Conservation (phyloP, 208 protist species). For the Trypanosoma lewisi region DNA sequence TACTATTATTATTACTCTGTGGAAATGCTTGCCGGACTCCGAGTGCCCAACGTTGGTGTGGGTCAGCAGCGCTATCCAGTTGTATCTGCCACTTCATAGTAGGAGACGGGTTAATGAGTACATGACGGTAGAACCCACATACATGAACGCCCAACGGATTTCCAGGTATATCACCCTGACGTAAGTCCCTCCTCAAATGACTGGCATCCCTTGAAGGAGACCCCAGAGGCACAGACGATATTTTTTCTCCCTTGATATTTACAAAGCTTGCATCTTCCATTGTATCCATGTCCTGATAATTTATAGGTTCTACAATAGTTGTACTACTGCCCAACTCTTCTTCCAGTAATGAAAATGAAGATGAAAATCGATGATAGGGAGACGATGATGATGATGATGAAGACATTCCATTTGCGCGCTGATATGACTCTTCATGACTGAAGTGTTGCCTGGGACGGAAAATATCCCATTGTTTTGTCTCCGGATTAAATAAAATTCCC, state of each 20-base stretch:
- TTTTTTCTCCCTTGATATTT: too few species aligned
- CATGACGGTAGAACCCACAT: slow-evolving; percentile 25
- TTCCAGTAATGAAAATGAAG: slow-evolving; percentile 64
- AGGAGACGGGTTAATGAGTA: slow-evolving; percentile 28
- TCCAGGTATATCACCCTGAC: slow-evolving; percentile 29
- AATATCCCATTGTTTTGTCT: slow-evolving; percentile 74
- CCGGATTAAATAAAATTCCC: slow-evolving; percentile 76
- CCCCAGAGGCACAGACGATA: too few species aligned
- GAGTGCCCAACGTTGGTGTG: slow-evolving; percentile 27
- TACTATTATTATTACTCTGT: not conserved
- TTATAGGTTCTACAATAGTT: slow-evolving; percentile 24
- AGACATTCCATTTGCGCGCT: not conserved
- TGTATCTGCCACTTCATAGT: slow-evolving; percentile 22
- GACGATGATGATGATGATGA: too few species aligned
- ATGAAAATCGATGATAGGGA: slow-evolving; percentile 61
- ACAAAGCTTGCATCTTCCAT: not conserved
- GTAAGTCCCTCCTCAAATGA: slow-evolving; percentile 24
- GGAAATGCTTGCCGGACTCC: slow-evolving; percentile 19
- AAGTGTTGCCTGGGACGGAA: slow-evolving; percentile 41
- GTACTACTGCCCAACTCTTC: slow-evolving; percentile 61
- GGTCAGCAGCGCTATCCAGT: slow-evolving; percentile 3
- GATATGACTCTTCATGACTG: not conserved
- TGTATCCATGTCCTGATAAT: slow-evolving; percentile 17
- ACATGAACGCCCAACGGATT: slow-evolving; percentile 51
- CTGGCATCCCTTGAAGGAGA: slow-evolving; percentile 7